These are phyloP conservation scores for Nymphaea colorata DNA, from an alignment of 164 flowering plant species.

Conservation along the genomic window DNA sequence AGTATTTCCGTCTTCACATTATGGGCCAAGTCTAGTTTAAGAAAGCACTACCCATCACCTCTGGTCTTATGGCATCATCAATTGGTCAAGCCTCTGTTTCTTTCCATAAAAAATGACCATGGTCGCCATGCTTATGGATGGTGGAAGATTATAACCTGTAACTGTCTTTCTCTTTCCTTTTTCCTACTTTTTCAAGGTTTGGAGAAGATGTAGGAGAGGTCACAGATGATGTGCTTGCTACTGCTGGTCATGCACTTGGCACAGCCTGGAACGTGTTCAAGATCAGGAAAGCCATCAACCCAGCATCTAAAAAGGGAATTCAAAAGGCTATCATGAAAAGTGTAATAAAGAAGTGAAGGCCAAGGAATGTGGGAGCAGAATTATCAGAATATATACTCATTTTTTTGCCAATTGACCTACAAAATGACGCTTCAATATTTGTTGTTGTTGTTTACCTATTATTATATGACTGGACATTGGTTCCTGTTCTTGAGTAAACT, in stretches of 20 bases:
- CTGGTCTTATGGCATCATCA: background rate
- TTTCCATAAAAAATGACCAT: background rate
- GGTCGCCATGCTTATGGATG: background rate
- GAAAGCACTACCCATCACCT: background rate
- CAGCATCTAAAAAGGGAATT: slow-evolving; percentile 27
- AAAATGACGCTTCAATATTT: too few species aligned
- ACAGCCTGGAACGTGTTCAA: slow-evolving; percentile 81
- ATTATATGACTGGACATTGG: too few species aligned
- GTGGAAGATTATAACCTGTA: background rate
- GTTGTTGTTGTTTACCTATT: too few species aligned
- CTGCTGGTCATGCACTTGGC: slow-evolving; percentile 61
- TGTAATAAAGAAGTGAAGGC: slow-evolving; percentile 16
- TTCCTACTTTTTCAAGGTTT: slow-evolving; percentile 23
- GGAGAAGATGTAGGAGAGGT: slow-evolving; percentile 86
- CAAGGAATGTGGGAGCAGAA: too few species aligned
- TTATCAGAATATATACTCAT: too few species aligned
- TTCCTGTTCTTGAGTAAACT: too few species aligned
- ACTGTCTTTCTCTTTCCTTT: background rate
- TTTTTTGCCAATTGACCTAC: too few species aligned
- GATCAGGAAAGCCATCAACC: slow-evolving; percentile 65
- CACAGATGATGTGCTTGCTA: slow-evolving; percentile 63
- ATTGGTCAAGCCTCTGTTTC: background rate
- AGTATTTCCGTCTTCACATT: too few species aligned
- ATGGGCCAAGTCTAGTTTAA: too few species aligned
- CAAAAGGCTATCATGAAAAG: slow-evolving; percentile 28